Conservation (phyloP, 2,329 filamentous ascomycete species). For the Pseudocercospora fuligena region DNA sequence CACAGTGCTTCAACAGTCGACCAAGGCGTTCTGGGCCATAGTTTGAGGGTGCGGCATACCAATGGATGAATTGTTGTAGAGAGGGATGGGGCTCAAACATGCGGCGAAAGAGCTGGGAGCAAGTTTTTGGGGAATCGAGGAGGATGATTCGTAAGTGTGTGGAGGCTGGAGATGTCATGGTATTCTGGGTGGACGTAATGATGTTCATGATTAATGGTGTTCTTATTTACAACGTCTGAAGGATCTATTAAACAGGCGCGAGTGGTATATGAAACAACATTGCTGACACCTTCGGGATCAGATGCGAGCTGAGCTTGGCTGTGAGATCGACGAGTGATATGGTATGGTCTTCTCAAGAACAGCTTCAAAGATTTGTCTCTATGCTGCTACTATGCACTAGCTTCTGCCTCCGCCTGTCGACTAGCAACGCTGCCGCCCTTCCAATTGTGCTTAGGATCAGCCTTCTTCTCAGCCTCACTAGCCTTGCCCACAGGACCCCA, state of each 20-base stretch:
- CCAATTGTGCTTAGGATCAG: constrained; percentile 66
- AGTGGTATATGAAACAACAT: too few species aligned
- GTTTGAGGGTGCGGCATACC: not conserved
- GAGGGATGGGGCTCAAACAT: not conserved
- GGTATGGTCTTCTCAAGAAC: too few species aligned
- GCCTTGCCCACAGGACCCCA: constrained; percentile 69
- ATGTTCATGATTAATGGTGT: not conserved
- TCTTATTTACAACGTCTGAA: too few species aligned
- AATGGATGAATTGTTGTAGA: not conserved
- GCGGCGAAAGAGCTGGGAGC: not conserved
- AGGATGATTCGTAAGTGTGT: not conserved
- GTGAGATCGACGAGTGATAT: not conserved
- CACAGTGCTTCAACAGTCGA: not conserved
- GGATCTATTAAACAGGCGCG: too few species aligned
- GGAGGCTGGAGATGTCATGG: not conserved
- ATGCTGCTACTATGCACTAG: constrained; percentile 40
- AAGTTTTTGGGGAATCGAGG: not conserved
- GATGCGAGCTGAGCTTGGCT: not conserved
- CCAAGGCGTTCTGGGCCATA: not conserved
- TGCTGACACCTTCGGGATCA: not conserved
- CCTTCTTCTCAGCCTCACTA: constrained; percentile 49
- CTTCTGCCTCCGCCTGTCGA: constrained; percentile 59
- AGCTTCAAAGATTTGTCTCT: too few species aligned
- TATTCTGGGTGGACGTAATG: not conserved
- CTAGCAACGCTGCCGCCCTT: constrained; percentile 63